These are phyloP conservation scores for Cladorrhinum sp. DNA, from an alignment of 2,329 filamentous ascomycete species.

Conservation along the genomic window DNA sequence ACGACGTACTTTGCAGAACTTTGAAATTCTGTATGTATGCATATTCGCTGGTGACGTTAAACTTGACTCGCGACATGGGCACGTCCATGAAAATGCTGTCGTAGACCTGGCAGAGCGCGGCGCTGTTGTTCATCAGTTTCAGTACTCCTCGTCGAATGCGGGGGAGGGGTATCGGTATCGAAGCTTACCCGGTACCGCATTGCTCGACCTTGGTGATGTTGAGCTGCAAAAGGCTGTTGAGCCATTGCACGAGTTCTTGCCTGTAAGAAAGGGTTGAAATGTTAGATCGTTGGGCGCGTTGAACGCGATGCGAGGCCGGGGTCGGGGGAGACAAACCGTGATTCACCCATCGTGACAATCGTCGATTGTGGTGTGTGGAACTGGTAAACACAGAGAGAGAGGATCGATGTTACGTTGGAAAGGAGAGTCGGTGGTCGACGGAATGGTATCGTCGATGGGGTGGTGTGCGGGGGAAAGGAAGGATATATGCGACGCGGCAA, in stretches of 20 bases:
- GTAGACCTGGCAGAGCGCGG: constrained; percentile 94
- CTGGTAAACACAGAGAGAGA: constrained; percentile 12
- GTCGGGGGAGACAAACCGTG: constrained; percentile 38
- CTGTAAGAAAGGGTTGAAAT: constrained; percentile 47
- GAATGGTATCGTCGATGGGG: constrained; percentile 3
- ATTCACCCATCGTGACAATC: constrained; percentile 46
- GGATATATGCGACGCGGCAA: not conserved
- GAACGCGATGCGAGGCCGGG: constrained; percentile 12
- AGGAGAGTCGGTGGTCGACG: not conserved
- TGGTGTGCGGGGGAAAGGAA: not conserved
- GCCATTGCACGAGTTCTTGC: constrained; percentile 94
- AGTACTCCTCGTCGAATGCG: not conserved
- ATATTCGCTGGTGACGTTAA: constrained; percentile 97
- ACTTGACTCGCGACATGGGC: constrained; percentile 94
- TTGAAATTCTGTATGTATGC: constrained; percentile 99
- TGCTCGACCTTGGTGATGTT: constrained; percentile 99
- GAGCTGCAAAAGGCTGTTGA: constrained; percentile 95
- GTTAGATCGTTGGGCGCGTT: constrained; percentile 1
- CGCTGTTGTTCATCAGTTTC: constrained; percentile 52
- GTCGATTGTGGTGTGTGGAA: constrained; percentile 7
- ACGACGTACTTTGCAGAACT: constrained; percentile 84
- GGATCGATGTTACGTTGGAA: constrained; percentile 1
- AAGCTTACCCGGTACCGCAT: constrained; percentile 87
- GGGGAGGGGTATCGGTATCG: constrained; percentile 30
- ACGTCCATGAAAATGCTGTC: constrained; percentile 97